phyloP scores from a whole-genome alignment of 2,329 filamentous ascomycete species.

The Ophiosphaerella korrae region DNA sequence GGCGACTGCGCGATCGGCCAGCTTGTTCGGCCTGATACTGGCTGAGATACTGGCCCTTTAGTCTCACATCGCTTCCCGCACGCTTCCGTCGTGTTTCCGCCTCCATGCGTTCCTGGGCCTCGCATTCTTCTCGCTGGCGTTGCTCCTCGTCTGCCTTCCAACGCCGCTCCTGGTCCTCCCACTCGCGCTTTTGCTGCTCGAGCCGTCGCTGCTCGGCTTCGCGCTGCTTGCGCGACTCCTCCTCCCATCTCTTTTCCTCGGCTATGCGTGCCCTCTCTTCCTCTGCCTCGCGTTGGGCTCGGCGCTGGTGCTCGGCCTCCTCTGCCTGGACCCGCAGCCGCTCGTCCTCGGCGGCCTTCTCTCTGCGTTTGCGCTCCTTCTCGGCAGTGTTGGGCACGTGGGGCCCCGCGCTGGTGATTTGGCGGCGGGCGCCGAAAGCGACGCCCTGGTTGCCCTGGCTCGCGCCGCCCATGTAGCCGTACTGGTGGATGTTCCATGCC shows the following conservation, averaged over 20 bases:
- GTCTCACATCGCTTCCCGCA: constrained; percentile 66
- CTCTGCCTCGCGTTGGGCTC: constrained; percentile 60
- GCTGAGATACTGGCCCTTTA: constrained; percentile 83
- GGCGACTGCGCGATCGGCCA: constrained; percentile 41
- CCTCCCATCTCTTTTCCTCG: constrained; percentile 71
- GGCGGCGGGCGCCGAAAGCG: constrained; percentile 85
- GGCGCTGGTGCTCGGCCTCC: constrained; percentile 57
- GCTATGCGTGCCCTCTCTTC: constrained; percentile 66
- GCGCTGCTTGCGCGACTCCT: constrained; percentile 64
- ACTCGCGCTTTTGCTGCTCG: constrained; percentile 72
- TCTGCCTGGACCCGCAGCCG: constrained; percentile 56
- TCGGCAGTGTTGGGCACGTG: constrained; percentile 80
- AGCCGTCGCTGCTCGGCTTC: constrained; percentile 64
- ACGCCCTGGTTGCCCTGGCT: constrained; percentile 96
- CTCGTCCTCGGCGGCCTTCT: constrained; percentile 62
- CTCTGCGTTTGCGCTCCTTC: constrained; percentile 72
- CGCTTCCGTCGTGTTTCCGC: constrained; percentile 69
- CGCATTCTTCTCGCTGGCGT: constrained; percentile 72
- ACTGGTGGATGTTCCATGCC: constrained; percentile 98
- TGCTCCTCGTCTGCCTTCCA: constrained; percentile 80
- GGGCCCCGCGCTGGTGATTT: constrained; percentile 86
- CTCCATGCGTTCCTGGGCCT: constrained; percentile 69
- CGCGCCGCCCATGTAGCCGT: constrained; percentile 94
- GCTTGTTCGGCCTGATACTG: constrained; percentile 79
- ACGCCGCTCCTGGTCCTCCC: constrained; percentile 76